phyloP scores from a whole-genome alignment of 2,329 filamentous ascomycete genomes.

The Hypoxylon sp. region DNA sequence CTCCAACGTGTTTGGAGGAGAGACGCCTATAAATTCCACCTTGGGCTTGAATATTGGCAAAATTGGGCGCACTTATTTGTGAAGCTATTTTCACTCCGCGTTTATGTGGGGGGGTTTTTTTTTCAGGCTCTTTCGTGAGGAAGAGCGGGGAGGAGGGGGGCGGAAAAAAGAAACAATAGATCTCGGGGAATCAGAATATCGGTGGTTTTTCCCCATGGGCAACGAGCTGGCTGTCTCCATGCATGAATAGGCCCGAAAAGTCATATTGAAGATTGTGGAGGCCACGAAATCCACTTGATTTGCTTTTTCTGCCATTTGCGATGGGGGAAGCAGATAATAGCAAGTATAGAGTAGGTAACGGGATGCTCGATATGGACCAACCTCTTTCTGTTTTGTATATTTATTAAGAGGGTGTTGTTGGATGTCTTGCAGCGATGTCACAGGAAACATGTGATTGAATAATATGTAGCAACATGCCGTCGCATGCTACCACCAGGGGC shows the following conservation, averaged over 20 bases:
- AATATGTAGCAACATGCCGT: slow-evolving; percentile 11
- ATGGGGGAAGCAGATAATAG: slow-evolving; percentile 12
- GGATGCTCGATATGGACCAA: slow-evolving; percentile 8
- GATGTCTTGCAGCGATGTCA: slow-evolving; percentile 21
- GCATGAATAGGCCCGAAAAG: slow-evolving; percentile 27
- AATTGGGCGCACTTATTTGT: too few relatives aligned
- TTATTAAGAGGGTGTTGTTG: slow-evolving; percentile 4
- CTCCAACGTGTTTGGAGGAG: too few relatives aligned
- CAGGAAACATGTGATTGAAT: slow-evolving; percentile 27
- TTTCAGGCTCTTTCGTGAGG: too few relatives aligned
- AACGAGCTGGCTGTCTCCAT: slow-evolving; percentile 7
- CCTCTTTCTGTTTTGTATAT: slow-evolving; percentile 7
- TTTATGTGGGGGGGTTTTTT: background rate
- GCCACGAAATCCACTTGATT: slow-evolving; percentile 23
- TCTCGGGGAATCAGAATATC: slow-evolving; percentile 10
- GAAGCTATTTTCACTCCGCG: too few relatives aligned
- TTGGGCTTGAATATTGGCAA: too few relatives aligned
- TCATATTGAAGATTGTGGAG: slow-evolving; percentile 23
- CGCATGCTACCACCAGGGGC: slow-evolving; percentile 3
- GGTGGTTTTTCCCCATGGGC: slow-evolving; percentile 31
- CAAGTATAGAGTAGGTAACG: slow-evolving; percentile 7
- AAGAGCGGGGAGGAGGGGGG: too few relatives aligned
- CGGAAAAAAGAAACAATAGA: slow-evolving; percentile 5
- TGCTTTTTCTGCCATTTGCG: slow-evolving; percentile 9
- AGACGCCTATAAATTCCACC: too few relatives aligned